Percentiles rank a stretch among this genome's conserved stretches.
Conservation (phyloP, 1,139 yeast genomes). For the Scheffersomyces titani region DNA sequence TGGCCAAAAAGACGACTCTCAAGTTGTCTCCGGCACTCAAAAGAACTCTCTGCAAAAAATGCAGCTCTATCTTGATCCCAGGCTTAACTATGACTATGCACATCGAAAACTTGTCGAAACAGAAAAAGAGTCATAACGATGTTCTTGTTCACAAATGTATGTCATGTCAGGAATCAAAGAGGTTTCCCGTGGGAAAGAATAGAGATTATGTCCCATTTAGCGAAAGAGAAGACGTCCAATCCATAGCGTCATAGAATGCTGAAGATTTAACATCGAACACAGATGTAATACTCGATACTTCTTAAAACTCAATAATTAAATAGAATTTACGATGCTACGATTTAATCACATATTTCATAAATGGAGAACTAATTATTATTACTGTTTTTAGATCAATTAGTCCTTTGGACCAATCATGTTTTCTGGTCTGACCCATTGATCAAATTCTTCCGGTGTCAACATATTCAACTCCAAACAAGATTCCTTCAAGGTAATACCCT, state of each 20-base stretch:
- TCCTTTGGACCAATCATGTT: conserved; percentile 22
- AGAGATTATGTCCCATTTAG: conserved; percentile 29
- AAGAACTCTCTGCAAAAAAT: conserved; percentile 60
- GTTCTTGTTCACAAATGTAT: conserved; percentile 31
- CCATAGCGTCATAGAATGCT: not conserved
- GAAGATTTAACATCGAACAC: not conserved
- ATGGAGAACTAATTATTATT: not conserved
- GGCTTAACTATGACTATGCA: conserved; percentile 42
- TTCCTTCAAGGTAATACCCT: conserved; percentile 23
- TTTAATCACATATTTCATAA: not conserved
- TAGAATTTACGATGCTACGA: not conserved
- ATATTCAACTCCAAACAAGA: conserved; percentile 19
- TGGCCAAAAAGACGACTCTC: conserved; percentile 64
- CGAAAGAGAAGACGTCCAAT: conserved; percentile 24
- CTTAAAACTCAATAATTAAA: too few relatives aligned
- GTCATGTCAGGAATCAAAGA: conserved; percentile 23
- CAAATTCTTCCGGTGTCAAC: conserved; percentile 18
- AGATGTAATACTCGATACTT: not conserved
- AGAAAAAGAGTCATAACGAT: conserved; percentile 28
- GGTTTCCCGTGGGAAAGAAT: conserved; percentile 39
- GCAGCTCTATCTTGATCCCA: conserved; percentile 49
- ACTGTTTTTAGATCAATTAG: not conserved
- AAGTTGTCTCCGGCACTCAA: conserved; percentile 63
- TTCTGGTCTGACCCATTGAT: conserved; percentile 23
- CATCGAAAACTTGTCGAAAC: conserved; percentile 28